These are phyloP conservation scores for Xanthoconium purpureum DNA, from an alignment of 768 basidiomycete species.

Conservation along the genomic window DNA sequence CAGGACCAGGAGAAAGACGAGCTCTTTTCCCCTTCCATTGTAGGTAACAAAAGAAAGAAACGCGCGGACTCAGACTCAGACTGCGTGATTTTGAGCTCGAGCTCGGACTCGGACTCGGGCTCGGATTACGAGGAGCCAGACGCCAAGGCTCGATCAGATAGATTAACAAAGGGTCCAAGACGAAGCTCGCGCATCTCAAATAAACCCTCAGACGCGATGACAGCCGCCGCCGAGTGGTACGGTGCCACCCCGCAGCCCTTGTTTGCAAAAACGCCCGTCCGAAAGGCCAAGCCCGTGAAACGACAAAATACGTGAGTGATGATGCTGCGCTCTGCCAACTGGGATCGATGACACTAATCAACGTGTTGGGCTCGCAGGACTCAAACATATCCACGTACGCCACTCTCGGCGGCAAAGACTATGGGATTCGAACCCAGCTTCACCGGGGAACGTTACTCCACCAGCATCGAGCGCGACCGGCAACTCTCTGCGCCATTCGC, in stretches of 20 bases:
- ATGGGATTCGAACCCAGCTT: too few relatives aligned
- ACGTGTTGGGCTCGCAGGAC: not conserved
- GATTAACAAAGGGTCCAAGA: conserved; percentile 5
- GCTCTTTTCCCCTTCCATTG: not conserved
- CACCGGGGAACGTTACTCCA: too few relatives aligned
- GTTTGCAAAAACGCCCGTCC: conserved; percentile 37
- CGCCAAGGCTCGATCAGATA: not conserved
- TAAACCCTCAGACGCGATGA: conserved; percentile 49
- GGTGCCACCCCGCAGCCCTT: conserved; percentile 35
- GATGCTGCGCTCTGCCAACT: not conserved
- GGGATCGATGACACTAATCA: not conserved
- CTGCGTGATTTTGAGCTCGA: not conserved
- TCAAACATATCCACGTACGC: too few relatives aligned
- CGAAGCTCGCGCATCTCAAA: conserved; percentile 60
- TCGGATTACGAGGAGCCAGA: conserved; percentile 29
- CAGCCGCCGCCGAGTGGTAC: conserved; percentile 34
- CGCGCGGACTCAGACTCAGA: conserved; percentile 27
- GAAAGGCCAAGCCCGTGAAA: conserved; percentile 31
- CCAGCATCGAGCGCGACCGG: too few relatives aligned
- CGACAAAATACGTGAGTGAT: conserved; percentile 31
- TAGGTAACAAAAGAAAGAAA: conserved; percentile 42
- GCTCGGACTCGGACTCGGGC: too few relatives aligned
- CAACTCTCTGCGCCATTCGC: too few relatives aligned
- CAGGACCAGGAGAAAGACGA: too few relatives aligned
- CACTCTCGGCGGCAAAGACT: too few relatives aligned